Conservation (phyloP, 1,284 basidiomycete genomes). For the Cutaneotrichosporon sp. region DNA sequence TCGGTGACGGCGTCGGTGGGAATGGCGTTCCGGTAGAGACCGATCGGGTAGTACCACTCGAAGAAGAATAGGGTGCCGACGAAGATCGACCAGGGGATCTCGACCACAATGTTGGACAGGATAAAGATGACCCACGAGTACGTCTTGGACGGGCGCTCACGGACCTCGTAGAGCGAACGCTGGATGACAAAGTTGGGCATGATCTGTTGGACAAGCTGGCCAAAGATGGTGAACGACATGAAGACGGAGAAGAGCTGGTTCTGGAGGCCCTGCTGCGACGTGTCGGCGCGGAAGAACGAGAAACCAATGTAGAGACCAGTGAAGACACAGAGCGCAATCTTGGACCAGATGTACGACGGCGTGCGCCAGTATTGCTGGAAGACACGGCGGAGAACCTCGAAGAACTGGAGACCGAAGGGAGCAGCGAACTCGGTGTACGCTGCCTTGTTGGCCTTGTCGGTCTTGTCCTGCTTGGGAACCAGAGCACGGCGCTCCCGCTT, state of each 20-base stretch:
- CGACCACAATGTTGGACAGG: slow-evolving; percentile 51
- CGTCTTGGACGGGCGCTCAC: slow-evolving; percentile 72
- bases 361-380: slow-evolving; percentile 62
- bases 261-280: slow-evolving; percentile 69
- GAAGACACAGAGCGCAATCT: slow-evolving; percentile 58
- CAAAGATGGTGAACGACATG: slow-evolving; percentile 54
- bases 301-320: slow-evolving; percentile 57
- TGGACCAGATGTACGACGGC: slow-evolving; percentile 73
- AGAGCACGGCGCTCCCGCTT: slow-evolving; percentile 44
- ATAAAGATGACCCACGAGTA: slow-evolving; percentile 77
- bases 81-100: slow-evolving; percentile 56
- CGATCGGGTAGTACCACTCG: slow-evolving; percentile 55
- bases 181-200: slow-evolving; percentile 57
- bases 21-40: slow-evolving; percentile 50
- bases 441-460: slow-evolving; percentile 31
- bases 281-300: slow-evolving; percentile 65
- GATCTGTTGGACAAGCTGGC: slow-evolving; percentile 53
- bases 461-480: slow-evolving; percentile 30
- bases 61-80: slow-evolving; percentile 54
- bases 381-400: slow-evolving; percentile 59
- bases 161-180: slow-evolving; percentile 65
- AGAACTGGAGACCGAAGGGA: slow-evolving; percentile 59
- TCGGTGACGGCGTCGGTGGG: slow-evolving; percentile 41
- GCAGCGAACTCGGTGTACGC: slow-evolving; percentile 60
- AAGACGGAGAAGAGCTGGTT: slow-evolving; percentile 67